Evolutionary conservation across 2,329 filamentous ascomycete genomes (phyloP).

Genomic region (Metarhizium album): DNA sequence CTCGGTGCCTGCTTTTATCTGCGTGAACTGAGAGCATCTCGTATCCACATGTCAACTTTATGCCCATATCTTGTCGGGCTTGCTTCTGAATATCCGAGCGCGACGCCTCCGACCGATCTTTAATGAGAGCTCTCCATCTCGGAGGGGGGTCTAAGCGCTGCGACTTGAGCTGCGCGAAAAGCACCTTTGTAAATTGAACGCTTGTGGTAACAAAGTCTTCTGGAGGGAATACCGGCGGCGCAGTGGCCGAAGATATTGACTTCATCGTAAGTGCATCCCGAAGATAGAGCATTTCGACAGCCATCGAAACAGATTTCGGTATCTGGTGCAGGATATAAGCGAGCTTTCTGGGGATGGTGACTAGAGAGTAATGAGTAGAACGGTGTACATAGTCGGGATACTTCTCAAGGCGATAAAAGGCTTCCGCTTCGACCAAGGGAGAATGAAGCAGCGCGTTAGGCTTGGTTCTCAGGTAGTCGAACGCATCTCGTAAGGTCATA

Average conservation of each 20-base stretch:
- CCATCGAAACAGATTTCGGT: constrained; percentile 68
- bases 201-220: constrained; percentile 70
- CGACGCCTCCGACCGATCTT: constrained; percentile 12
- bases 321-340: constrained; percentile 68
- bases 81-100: constrained; percentile 20
- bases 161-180: constrained; percentile 82
- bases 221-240: constrained; percentile 56
- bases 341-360: constrained; percentile 70
- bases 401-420: constrained; percentile 77
- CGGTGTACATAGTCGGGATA: constrained; percentile 68
- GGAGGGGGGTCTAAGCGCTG: constrained; percentile 66
- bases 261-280: constrained; percentile 70
- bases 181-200: constrained; percentile 73
- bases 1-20: constrained; percentile 55
- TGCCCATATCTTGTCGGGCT: constrained; percentile 50
- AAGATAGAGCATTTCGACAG: constrained; percentile 85
- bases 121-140: constrained; percentile 29
- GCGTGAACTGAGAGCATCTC: constrained; percentile 71
- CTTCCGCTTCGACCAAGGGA: constrained; percentile 68
- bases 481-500: constrained; percentile 55
- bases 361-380: constrained; percentile 64
- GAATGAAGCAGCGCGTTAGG: constrained; percentile 57
- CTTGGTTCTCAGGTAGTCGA: constrained; percentile 45
- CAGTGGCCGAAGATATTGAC: constrained; percentile 47
- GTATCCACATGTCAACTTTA: constrained; percentile 84